Conservation (phyloP, 2,329 filamentous ascomycete genomes). For the Sporothrix curviconia region DNA sequence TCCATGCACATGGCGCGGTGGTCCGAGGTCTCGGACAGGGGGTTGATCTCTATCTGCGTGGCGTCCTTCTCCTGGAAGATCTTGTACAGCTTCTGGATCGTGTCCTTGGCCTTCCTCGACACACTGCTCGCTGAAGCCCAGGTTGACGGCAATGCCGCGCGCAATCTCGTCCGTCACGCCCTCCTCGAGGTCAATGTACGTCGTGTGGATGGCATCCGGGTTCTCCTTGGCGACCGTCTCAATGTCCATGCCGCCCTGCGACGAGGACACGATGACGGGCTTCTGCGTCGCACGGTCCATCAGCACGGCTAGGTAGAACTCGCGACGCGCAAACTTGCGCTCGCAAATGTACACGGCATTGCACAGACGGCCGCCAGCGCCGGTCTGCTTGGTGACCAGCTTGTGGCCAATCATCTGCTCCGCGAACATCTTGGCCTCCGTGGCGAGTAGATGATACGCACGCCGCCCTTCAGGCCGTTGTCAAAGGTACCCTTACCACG, state of each 20-base stretch:
- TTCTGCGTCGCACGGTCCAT: conserved; percentile 92
- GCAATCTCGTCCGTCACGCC: conserved; percentile 96
- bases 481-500: conserved; percentile 97
- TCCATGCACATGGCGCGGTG: conserved; percentile 99
- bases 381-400: conserved; percentile 99
- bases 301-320: conserved; percentile 97
- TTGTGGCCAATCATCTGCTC: conserved; percentile 99
- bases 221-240: conserved; percentile 97
- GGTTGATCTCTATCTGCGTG: conserved; percentile 99
- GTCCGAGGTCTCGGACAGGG: conserved; percentile 94
- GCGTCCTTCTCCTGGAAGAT: conserved; percentile 98
- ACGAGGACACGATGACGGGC: conserved; percentile 95
- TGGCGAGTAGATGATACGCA: conserved; percentile 97
- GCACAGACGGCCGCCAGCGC: conserved; percentile 86
- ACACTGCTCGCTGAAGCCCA: conserved; percentile 97
- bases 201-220: conserved; percentile 92
- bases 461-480: conserved; percentile 97
- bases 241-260: conserved; percentile 98
- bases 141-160: conserved; percentile 77
- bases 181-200: conserved; percentile 84
- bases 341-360: conserved; percentile 98
- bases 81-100: conserved; percentile 98
- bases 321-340: conserved; percentile 97
- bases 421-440: conserved; percentile 93
- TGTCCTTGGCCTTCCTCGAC: conserved; percentile 90